phyloP scores from a whole-genome alignment of 768 basidiomycete species.

The Mycena vitilis region DNA sequence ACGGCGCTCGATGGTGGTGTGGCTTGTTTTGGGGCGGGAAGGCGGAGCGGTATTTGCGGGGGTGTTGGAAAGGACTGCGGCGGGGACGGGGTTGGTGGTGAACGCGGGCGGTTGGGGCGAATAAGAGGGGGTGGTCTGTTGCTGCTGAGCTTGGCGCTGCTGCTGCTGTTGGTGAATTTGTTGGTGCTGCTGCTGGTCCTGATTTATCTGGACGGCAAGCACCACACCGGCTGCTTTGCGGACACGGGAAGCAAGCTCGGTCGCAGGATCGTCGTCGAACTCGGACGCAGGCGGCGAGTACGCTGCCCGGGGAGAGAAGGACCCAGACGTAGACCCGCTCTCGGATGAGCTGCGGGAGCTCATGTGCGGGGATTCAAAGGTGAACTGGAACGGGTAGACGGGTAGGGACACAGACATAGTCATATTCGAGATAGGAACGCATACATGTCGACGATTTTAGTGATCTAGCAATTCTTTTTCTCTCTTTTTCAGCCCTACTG shows the following conservation, averaged over 20 bases:
- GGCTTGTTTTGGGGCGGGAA: slow-evolving; percentile 84
- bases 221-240: slow-evolving; percentile 68
- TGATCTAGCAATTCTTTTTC: no score
- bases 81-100: slow-evolving; percentile 35
- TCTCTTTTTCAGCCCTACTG: no score
- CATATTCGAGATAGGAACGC: no score
- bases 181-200: slow-evolving; percentile 41
- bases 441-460: no score
- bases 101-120: slow-evolving; percentile 43
- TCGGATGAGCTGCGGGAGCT: slow-evolving; percentile 37
- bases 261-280: slow-evolving; percentile 45
- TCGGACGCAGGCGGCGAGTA: slow-evolving; percentile 35
- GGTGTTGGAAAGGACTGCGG: slow-evolving; percentile 32
- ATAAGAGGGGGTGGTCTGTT: slow-evolving; percentile 1
- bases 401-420: no score
- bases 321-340: slow-evolving; percentile 34
- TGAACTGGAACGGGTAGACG: slow-evolving; percentile 5
- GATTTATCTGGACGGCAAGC: slow-evolving; percentile 58
- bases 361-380: slow-evolving; percentile 22
- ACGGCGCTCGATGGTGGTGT: slow-evolving; percentile 89
- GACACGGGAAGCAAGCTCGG: slow-evolving; percentile 61
- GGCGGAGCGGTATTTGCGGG: slow-evolving; percentile 16
- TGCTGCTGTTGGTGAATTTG: slow-evolving; percentile 34
- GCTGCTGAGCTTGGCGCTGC: slow-evolving; percentile 37
- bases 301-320: slow-evolving; percentile 9